Evolutionary conservation across 2,329 filamentous ascomycete species (phyloP).

Genomic region (Aureobasidium sp.): DNA sequence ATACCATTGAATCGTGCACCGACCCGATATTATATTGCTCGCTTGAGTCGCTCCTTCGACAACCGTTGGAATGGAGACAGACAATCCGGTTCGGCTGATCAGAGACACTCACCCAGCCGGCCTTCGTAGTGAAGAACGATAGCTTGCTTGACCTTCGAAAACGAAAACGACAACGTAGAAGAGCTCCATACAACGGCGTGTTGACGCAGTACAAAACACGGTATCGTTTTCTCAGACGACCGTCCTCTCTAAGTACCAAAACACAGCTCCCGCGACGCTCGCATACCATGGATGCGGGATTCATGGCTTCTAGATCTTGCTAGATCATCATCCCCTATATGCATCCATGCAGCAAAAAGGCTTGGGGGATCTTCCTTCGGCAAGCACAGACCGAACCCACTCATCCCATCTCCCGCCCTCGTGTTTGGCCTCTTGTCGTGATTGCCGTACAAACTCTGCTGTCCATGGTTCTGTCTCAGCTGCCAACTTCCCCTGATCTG

Average conservation of each 20-base stretch:
- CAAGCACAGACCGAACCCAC: not conserved
- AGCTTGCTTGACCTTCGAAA: not conserved
- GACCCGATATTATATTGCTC: not conserved
- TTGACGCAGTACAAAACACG: slow-evolving; percentile 1
- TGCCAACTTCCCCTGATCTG: slow-evolving; percentile 2
- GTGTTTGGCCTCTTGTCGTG: not conserved
- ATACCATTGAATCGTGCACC: not conserved
- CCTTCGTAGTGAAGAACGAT: not conserved
- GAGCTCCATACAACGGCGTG: not conserved
- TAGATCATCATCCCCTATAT: not conserved
- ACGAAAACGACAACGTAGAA: not conserved
- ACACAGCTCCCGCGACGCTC: not conserved
- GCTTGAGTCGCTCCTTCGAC: not conserved
- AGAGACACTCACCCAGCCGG: not conserved
- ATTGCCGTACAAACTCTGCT: not conserved
- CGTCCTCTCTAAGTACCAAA: not conserved
- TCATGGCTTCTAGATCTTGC: not conserved
- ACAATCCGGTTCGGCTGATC: not conserved
- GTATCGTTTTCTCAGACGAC: not conserved
- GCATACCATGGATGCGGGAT: not conserved
- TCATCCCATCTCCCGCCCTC: not conserved
- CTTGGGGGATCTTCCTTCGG: not conserved
- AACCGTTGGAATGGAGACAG: not conserved
- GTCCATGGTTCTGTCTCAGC: not conserved
- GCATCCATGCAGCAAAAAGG: not conserved